Evolutionary conservation across 148 eudicot genomes (phyloP).

Genomic region (Vaccinium macrocarpon): DNA sequence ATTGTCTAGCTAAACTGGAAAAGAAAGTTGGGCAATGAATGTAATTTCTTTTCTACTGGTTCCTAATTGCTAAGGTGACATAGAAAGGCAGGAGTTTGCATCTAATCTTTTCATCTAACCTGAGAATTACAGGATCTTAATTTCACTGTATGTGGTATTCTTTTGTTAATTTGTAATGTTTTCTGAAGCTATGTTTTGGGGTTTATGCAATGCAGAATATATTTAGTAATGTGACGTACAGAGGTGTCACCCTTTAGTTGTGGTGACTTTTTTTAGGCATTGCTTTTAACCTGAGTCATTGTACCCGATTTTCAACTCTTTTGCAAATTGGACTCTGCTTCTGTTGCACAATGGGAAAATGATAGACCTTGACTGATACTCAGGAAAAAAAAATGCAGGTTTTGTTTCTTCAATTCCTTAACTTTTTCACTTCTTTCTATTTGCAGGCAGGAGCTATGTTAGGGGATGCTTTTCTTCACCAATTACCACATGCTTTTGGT

Average conservation of each 20-base stretch:
- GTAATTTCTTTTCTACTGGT: not conserved
- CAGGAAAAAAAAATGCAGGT: not conserved
- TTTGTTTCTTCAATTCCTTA: not conserved
- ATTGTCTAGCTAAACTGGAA: not conserved
- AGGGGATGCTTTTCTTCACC: slow-evolving; percentile 98
- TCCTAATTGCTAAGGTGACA: not conserved
- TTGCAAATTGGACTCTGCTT: not conserved
- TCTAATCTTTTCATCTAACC: not conserved
- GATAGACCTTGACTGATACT: not conserved
- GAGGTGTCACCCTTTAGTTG: not conserved
- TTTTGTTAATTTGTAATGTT: not conserved
- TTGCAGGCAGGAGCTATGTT: slow-evolving; percentile 99
- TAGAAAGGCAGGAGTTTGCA: not conserved
- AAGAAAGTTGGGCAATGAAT: not conserved
- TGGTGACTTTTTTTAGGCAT: not conserved
- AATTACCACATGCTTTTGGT: slow-evolving; percentile 94
- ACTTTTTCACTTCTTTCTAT: slow-evolving; percentile 17
- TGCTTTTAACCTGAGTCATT: not conserved
- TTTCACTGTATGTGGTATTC: not conserved
- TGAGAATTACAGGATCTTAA: not conserved
- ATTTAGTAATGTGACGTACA: not conserved
- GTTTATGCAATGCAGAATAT: not conserved
- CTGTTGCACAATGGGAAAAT: not conserved
- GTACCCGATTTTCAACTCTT: not conserved
- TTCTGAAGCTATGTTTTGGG: not conserved